Conservation (phyloP, 2,329 filamentous ascomycete species). For the Ceratocystiopsis sp. region DNA sequence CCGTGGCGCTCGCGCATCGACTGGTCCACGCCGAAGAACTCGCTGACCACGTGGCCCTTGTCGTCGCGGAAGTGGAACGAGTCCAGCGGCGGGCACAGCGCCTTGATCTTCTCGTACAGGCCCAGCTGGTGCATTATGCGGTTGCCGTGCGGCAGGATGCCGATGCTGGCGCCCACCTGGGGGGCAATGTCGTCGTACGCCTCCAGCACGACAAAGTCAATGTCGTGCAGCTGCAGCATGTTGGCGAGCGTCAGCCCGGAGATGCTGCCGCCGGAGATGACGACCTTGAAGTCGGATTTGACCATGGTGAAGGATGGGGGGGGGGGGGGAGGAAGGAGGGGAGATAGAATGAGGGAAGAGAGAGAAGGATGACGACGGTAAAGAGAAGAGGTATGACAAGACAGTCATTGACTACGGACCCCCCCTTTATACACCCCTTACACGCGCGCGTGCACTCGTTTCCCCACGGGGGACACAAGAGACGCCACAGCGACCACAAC, state of each 20-base stretch:
- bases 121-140: constrained; percentile 34
- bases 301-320: background rate
- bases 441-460: background rate
- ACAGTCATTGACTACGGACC: too few species aligned
- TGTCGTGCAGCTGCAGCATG: constrained; percentile 24
- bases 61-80: constrained; percentile 3
- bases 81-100: constrained; percentile 4
- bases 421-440: background rate
- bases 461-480: background rate
- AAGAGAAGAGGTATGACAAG: too few species aligned
- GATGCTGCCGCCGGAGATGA: constrained; percentile 33
- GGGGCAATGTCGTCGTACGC: constrained; percentile 23
- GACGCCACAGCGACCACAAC: too few species aligned
- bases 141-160: constrained; percentile 22
- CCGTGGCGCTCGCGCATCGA: constrained; percentile 11
- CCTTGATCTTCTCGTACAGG: constrained; percentile 14
- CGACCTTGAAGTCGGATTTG: constrained; percentile 16
- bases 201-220: constrained; percentile 34
- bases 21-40: constrained; percentile 10
- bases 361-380: too few species aligned
- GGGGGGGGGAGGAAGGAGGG: background rate
- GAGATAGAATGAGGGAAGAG: background rate
- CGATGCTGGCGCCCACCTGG: constrained; percentile 29
- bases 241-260: constrained; percentile 28
- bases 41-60: constrained; percentile 8